A percentile compares a stretch with the other conserved stretches of the same genome.
Evolutionary conservation across 352 stramenopile species (phyloP).

Genomic region (Phytophthora fragariaefolia): DNA sequence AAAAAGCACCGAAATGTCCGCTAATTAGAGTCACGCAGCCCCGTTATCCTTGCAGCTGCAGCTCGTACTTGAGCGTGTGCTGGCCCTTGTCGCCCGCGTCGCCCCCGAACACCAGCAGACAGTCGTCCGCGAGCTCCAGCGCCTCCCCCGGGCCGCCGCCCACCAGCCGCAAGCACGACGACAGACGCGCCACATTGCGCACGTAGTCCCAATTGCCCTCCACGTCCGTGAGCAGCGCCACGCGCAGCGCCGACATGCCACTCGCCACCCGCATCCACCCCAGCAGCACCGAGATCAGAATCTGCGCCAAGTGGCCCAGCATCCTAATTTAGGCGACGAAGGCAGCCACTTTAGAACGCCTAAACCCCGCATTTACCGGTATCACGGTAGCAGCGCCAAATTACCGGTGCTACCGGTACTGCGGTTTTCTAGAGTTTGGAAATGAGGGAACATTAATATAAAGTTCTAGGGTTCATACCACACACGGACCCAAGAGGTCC

Average conservation of each 20-base stretch:
- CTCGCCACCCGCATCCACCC: not conserved
- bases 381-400: too few species aligned
- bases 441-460: too few species aligned
- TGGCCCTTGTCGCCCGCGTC: conserved; percentile 92
- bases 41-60: too few species aligned
- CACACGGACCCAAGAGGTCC: too few species aligned
- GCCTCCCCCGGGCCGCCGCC: conserved; percentile 29
- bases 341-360: too few species aligned
- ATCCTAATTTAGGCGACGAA: too few species aligned
- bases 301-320: not conserved
- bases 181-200: conserved; percentile 66
- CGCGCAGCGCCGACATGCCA: conserved; percentile 36
- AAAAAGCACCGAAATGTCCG: not conserved
- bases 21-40: conserved; percentile 16
- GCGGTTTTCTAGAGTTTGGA: too few species aligned
- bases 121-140: conserved; percentile 72
- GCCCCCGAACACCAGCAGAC: conserved; percentile 90
- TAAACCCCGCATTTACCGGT: too few species aligned
- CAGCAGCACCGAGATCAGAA: conserved; percentile 22
- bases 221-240: conserved; percentile 81
- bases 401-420: too few species aligned
- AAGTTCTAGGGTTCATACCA: too few species aligned
- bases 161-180: conserved; percentile 59
- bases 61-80: conserved; percentile 76
- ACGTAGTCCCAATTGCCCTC: conserved; percentile 87